Percentiles rank a stretch among this genome's conserved stretches.
phyloP scores from a whole-genome alignment of 345 rosid genomes.

The Eucalyptus virginea region DNA sequence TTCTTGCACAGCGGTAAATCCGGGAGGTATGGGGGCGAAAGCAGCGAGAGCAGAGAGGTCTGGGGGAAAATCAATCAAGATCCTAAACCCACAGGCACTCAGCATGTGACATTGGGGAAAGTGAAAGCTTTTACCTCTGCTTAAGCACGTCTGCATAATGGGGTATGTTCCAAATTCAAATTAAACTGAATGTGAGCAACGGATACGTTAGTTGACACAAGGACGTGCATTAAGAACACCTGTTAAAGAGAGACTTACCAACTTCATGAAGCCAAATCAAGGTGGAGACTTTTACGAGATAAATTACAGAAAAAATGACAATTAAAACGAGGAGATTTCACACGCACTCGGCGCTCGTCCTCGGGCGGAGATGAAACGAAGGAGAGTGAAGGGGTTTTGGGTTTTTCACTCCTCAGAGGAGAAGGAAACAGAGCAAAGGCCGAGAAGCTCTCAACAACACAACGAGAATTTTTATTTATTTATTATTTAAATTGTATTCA shows the following conservation, averaged over 20 bases:
- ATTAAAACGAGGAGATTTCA: background rate
- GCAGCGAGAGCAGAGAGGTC: conserved; percentile 58
- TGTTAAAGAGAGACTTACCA: conserved; percentile 12
- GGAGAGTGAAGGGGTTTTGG: background rate
- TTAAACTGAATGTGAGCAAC: background rate
- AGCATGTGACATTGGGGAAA: conserved; percentile 39
- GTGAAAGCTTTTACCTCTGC: conserved; percentile 55
- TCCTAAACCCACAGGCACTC: conserved; percentile 28
- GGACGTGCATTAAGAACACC: background rate
- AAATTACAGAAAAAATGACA: background rate
- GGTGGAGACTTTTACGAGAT: background rate
- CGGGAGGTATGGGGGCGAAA: conserved; percentile 53
- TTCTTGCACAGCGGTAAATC: background rate
- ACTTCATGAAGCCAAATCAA: conserved; percentile 20
- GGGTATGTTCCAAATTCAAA: background rate
- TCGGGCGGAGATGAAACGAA: background rate
- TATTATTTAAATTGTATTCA: background rate
- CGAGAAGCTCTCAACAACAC: background rate
- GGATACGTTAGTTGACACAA: background rate
- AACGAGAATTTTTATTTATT: background rate
- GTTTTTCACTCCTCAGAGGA: background rate
- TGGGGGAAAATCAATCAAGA: conserved; percentile 68
- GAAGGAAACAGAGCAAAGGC: background rate
- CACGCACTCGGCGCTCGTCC: background rate
- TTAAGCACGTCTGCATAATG: conserved; percentile 66